Percentiles rank a stretch among this genome's conserved stretches.
Evolutionary conservation across 2,329 filamentous ascomycete genomes (phyloP).

Genomic region (Fusarium keratoplasticum): DNA sequence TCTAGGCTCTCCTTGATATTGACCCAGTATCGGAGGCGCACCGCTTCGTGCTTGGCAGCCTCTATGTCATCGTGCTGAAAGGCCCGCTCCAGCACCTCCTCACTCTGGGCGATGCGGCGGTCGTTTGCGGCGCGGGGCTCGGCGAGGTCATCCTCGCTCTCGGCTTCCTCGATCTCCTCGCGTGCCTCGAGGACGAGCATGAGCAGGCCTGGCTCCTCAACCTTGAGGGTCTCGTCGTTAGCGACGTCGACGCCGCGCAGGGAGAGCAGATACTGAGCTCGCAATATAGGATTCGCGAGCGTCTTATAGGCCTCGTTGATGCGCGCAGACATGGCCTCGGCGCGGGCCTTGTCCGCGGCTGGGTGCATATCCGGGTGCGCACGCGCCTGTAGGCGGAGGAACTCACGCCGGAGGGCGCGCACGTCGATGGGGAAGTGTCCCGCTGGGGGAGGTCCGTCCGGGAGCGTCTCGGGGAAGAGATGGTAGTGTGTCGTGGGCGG

Average conservation of each 20-base stretch:
- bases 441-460: conserved; percentile 79
- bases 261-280: conserved; percentile 90
- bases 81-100: conserved; percentile 69
- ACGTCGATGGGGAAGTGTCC: conserved; percentile 82
- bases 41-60: conserved; percentile 76
- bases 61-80: conserved; percentile 76
- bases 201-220: conserved; percentile 76
- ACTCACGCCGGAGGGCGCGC: conserved; percentile 80
- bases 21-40: conserved; percentile 88
- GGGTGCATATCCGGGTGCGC: conserved; percentile 80
- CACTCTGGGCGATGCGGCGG: conserved; percentile 71
- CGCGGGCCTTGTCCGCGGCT: conserved; percentile 65
- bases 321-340: conserved; percentile 81
- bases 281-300: conserved; percentile 78
- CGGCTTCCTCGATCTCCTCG: conserved; percentile 79
- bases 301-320: conserved; percentile 96
- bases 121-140: conserved; percentile 75
- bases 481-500: conserved; percentile 76
- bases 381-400: conserved; percentile 82
- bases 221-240: conserved; percentile 79
- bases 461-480: conserved; percentile 85
- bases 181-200: conserved; percentile 84
- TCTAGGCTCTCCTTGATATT: conserved; percentile 85
- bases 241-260: conserved; percentile 81
- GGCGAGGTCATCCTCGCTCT: conserved; percentile 72